Evolutionary conservation across 1,139 yeast species (phyloP).

Genomic region (Candida neerlandica): DNA sequence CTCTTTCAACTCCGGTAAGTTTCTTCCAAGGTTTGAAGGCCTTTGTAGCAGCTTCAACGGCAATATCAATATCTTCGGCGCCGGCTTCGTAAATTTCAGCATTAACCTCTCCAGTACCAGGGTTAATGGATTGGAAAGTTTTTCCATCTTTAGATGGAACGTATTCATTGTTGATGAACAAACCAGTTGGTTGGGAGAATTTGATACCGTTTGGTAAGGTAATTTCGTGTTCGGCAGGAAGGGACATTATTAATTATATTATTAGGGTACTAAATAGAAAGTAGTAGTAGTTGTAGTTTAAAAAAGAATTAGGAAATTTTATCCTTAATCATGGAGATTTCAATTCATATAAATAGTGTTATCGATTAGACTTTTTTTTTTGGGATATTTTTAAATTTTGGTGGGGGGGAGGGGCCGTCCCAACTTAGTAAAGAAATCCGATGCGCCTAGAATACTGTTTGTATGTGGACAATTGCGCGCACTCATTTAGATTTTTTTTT

Average conservation of each 20-base stretch:
- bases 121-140: slow-evolving; percentile 63
- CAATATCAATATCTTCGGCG: slow-evolving; percentile 69
- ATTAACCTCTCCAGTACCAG: slow-evolving; percentile 69
- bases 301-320: background rate
- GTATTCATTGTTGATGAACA: slow-evolving; percentile 82
- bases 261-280: background rate
- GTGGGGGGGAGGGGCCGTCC: background rate
- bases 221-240: slow-evolving; percentile 45
- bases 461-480: background rate
- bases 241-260: slow-evolving; percentile 10
- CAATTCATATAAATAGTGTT: too few relatives aligned
- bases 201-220: slow-evolving; percentile 58
- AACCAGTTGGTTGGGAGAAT: slow-evolving; percentile 70
- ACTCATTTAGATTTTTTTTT: too few relatives aligned
- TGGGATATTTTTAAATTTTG: background rate
- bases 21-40: slow-evolving; percentile 64
- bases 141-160: slow-evolving; percentile 63
- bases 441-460: background rate
- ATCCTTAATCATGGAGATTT: background rate
- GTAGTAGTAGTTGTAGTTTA: background rate
- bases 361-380: background rate
- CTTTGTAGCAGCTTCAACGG: slow-evolving; percentile 71
- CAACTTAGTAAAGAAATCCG: background rate
- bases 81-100: slow-evolving; percentile 69
- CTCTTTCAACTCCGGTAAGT: slow-evolving; percentile 54